Evolutionary conservation across 73 alveolate genomes (phyloP), one percentile per base, ranked within the genome.

Genomic region (Paramecium octaurelia): DNA sequence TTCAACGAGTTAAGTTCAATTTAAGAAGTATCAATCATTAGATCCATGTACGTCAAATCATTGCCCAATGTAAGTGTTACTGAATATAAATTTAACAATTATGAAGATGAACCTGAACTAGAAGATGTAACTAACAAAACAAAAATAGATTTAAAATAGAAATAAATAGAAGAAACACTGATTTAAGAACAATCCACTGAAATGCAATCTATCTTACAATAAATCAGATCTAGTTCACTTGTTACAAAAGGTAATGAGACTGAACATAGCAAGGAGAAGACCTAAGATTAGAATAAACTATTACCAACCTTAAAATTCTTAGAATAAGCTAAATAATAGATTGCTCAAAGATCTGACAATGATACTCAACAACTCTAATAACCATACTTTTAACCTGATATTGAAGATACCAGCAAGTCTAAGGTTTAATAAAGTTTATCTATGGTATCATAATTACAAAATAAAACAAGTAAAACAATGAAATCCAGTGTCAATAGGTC

Each of bases 141-240:
- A 14, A 40, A 73, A 73, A 14, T 29, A 3, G 46, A 43, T 4
- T 1, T 36, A 11, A 14, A 29, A 43, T 36, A 40, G 14, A 36
- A 73, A 18, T 36, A 73, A 73, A 18, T 21, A 4, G 87, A 73
- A 73, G 87, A 73, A 21, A 73, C 46, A 73, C 10, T 73, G 0
- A 73, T 73, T n/a, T 12, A 73, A 73, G 60, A 73, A 36, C 7
- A 73, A 73, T 36, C 60, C 3, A 73, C 87, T 36, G 87, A 73
- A 35, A 73, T 73, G 87, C 59, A 73, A 73, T 73, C 87, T 21
- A 73, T 73, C 12, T 73, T 73, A 40, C 16, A 73, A 73, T 73
- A 34, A 73, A 38, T 73, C n/a, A 36, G 59, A 73, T 73, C 57
- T 0, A 9, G 21, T 12, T 34, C 57, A 0, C 6, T 73, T 36